Percentiles rank a stretch among this genome's conserved stretches.
Evolutionary conservation across 176 grass and related monocot species (phyloP).

Genomic region (Paspalum vaginatum): DNA sequence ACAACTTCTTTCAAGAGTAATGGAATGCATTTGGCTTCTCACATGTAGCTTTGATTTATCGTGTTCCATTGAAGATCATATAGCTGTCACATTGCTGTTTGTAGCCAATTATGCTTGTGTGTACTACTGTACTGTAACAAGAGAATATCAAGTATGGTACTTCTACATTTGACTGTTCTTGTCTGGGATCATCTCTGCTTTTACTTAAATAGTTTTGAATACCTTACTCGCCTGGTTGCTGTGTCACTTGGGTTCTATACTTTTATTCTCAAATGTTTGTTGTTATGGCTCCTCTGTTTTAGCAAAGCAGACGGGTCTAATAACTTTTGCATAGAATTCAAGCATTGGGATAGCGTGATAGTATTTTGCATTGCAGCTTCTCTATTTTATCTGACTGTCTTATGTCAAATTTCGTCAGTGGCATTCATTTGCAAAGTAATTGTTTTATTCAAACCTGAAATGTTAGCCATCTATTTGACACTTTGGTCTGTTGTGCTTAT

Average conservation of each 20-base stretch:
- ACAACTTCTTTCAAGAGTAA: not conserved
- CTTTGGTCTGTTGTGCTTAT: not conserved
- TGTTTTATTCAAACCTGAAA: not conserved
- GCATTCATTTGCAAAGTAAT: not conserved
- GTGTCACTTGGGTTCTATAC: not conserved
- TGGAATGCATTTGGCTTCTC: not conserved
- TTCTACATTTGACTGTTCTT: no score
- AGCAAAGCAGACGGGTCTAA: no score
- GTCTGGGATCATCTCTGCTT: no score
- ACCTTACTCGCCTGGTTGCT: not conserved
- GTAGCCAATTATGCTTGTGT: not conserved
- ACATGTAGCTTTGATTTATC: not conserved
- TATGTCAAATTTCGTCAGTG: not conserved
- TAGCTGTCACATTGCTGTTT: not conserved
- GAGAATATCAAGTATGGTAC: no score
- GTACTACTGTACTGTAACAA: no score
- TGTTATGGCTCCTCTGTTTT: no score
- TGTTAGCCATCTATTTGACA: not conserved
- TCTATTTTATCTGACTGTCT: no score
- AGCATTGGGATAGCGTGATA: no score
- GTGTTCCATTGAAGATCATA: not conserved
- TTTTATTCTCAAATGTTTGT: no score
- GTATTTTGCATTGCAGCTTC: no score
- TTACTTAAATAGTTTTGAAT: not conserved
- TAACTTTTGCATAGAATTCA: no score